A percentile compares a stretch with the other conserved stretches of the same genome.
phyloP scores from a whole-genome alignment of 140 eudicot genomes.

The Flaveria floridana region DNA sequence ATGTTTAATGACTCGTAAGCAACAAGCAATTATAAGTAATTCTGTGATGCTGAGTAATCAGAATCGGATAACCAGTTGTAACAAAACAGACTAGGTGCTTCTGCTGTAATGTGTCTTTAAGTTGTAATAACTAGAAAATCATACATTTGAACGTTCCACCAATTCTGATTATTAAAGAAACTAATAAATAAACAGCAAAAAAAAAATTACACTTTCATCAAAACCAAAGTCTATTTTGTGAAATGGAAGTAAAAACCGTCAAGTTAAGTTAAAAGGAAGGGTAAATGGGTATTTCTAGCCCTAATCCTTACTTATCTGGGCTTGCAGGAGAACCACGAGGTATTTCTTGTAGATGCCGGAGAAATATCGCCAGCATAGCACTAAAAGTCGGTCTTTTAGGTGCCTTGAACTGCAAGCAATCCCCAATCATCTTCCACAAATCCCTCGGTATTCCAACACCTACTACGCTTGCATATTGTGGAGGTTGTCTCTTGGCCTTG shows the following conservation, averaged over 20 bases:
- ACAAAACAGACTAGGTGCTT: conserved; percentile 3
- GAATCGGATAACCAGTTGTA: background rate
- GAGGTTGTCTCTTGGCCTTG: conserved; percentile 75
- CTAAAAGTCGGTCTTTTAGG: conserved; percentile 82
- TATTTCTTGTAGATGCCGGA: conserved; percentile 83
- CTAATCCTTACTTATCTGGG: conserved; percentile 74
- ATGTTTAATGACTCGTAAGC: background rate
- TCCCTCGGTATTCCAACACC: conserved; percentile 99
- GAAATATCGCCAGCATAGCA: conserved; percentile 85
- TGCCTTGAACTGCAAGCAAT: conserved; percentile 86
- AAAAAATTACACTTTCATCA: background rate
- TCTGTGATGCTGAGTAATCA: background rate
- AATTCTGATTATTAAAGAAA: conserved; percentile 8
- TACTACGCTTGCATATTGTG: conserved; percentile 95
- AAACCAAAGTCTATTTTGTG: background rate
- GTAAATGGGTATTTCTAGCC: background rate
- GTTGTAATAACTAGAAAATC: conserved; percentile 2
- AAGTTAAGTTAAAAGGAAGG: background rate
- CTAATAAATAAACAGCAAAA: background rate
- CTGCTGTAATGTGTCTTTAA: background rate
- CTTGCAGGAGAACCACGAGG: conserved; percentile 96
- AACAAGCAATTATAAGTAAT: conserved; percentile 1
- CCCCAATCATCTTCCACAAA: conserved; percentile 98
- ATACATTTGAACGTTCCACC: background rate
- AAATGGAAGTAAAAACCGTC: background rate